phyloP scores from a whole-genome alignment of 116 monocot genomes.

The Zostera marina region DNA sequence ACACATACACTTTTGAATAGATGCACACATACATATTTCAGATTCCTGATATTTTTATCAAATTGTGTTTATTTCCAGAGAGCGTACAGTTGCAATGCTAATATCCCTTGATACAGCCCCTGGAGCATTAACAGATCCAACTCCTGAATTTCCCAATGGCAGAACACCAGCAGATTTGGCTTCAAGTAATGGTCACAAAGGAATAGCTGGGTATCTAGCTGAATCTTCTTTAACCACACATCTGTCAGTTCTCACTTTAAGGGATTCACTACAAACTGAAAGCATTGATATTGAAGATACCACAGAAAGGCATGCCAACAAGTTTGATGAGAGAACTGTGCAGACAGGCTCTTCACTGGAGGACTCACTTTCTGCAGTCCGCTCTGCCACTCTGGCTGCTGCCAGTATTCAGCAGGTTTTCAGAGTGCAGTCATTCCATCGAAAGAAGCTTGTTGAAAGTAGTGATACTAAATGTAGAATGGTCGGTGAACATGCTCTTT shows the following conservation, averaged over 20 bases:
- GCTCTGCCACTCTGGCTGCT: conserved; percentile 78
- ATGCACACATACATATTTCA: not conserved
- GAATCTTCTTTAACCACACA: conserved; percentile 71
- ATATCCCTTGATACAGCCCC: conserved; percentile 51
- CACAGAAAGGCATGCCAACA: conserved; percentile 3
- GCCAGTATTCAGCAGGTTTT: conserved; percentile 93
- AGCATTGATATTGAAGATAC: conserved; percentile 19
- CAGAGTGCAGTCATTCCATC: conserved; percentile 75
- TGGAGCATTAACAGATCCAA: conserved; percentile 89
- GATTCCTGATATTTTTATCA: not conserved
- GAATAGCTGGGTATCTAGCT: conserved; percentile 91
- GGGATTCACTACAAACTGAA: conserved; percentile 24
- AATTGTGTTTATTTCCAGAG: conserved; percentile 30
- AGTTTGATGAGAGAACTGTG: conserved; percentile 12
- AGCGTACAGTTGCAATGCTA: conserved; percentile 52
- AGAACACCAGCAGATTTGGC: conserved; percentile 97
- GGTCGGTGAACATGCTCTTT: conserved; percentile 51
- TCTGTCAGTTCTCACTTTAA: conserved; percentile 57
- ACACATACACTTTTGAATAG: not conserved
- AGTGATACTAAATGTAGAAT: conserved; percentile 31
- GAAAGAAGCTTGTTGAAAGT: conserved; percentile 55
- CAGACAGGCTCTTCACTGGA: conserved; percentile 12
- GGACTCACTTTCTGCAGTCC: conserved; percentile 24
- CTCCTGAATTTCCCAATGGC: conserved; percentile 68
- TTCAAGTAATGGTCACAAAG: conserved; percentile 87